phyloP scores from a whole-genome alignment of 1,284 basidiomycete species.

The Pseudozyma thailandica region DNA sequence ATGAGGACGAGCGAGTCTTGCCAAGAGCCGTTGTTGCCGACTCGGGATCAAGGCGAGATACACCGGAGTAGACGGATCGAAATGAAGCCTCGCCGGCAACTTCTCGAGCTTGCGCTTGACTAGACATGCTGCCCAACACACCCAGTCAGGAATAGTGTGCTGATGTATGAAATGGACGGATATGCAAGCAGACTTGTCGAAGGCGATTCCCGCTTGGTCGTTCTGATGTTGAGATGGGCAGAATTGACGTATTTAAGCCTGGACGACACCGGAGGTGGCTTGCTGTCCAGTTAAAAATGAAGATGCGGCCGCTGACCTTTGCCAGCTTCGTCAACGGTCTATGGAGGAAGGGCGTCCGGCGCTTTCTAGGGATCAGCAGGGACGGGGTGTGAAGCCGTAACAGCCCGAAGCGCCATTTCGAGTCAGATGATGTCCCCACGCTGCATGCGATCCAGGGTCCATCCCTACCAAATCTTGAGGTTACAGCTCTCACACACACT shows the following conservation, averaged over 20 bases:
- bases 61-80: slow-evolving; percentile 3
- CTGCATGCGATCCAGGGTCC: neutral
- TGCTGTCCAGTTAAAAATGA: neutral
- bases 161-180: neutral
- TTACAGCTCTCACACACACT: no score
- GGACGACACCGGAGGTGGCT: no score
- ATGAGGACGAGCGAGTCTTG: no score
- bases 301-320: neutral
- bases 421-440: slow-evolving; percentile 5
- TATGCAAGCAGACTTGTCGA: neutral
- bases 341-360: neutral
- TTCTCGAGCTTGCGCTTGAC: slow-evolving; percentile 5
- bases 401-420: slow-evolving; percentile 2
- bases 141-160: neutral
- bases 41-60: neutral
- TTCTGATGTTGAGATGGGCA: no score
- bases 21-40: neutral
- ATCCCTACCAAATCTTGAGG: neutral
- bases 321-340: neutral
- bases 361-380: no score
- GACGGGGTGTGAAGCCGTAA: neutral
- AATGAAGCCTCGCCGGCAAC: slow-evolving; percentile 3
- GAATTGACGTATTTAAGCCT: neutral
- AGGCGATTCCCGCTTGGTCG: no score
- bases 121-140: neutral